phyloP scores from a whole-genome alignment of 768 basidiomycete species.

The Agaricus blazei region DNA sequence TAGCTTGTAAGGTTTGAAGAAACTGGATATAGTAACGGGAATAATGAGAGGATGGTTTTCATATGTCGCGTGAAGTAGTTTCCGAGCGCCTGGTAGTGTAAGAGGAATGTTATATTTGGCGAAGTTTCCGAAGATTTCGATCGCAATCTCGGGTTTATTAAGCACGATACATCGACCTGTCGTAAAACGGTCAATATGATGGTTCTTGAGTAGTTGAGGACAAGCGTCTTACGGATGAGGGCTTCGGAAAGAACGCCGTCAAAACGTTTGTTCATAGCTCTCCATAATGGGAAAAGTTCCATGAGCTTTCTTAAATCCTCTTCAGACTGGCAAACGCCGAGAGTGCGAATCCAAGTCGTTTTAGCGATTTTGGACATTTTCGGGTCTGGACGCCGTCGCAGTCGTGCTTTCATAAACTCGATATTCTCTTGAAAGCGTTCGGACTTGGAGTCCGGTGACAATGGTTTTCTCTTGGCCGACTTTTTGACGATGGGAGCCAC shows the following conservation, averaged over 20 bases:
- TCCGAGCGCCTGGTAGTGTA: constrained; percentile 45
- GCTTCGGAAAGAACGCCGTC: constrained; percentile 34
- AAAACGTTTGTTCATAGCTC: constrained; percentile 37
- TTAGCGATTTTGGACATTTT: constrained; percentile 33
- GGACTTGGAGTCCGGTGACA: constrained; percentile 25
- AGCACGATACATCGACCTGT: constrained; percentile 62
- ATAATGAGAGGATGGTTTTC: constrained; percentile 39
- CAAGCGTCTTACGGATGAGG: constrained; percentile 47
- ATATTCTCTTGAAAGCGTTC: constrained; percentile 29
- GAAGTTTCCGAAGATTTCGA: constrained; percentile 58
- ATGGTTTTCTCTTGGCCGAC: constrained; percentile 14
- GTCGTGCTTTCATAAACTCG: constrained; percentile 29
- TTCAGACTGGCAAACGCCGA: constrained; percentile 43
- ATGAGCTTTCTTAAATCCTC: constrained; percentile 44
- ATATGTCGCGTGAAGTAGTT: constrained; percentile 54
- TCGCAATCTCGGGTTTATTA: constrained; percentile 46
- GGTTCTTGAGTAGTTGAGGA: background rate
- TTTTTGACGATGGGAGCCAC: background rate
- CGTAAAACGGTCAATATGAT: background rate
- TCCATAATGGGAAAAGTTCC: constrained; percentile 46
- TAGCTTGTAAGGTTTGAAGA: constrained; percentile 51
- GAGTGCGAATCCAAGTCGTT: constrained; percentile 44
- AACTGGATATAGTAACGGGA: constrained; percentile 43
- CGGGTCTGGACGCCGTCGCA: constrained; percentile 32
- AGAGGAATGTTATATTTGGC: constrained; percentile 55